Base-by-base conservation (phyloP, 257 asterid species). In the Nicotiana otophora region DNA sequence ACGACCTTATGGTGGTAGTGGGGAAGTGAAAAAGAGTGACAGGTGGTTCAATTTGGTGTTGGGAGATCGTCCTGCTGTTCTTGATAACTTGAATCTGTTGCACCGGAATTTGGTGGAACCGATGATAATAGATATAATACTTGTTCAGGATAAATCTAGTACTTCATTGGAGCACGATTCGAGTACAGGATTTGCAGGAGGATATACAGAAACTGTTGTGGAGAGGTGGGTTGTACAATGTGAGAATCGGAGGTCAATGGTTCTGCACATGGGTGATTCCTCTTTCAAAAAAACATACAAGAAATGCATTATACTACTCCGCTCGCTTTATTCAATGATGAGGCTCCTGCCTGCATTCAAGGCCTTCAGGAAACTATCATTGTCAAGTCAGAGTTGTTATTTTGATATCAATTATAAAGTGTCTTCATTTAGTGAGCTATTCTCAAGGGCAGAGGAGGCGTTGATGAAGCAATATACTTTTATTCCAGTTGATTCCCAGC, bases 151-250 rank as follows among this genome's bases (percentile, higher is more conserved):
- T 55, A 85, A 83, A 2, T 84, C 84, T 3, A 83, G 77, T 84
- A 84, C 89, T 80, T 82, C 91, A 7, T 80, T 89, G 6, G 82
- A 82, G 34, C 87, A 85, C 63, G 80, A 62, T 80, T 83, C 84
- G 14, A 84, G 80, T 26, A 36, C 81, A 62, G 7, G 86, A 82
- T 85, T 82, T 20, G 89, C 90, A 15, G 97, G 92, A 62, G 51
- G 85, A 83, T 74, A 82, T 46, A 82, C 61, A 4, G 98, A 94
- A 85, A 94, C 97, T 1, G 92, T 94, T 33, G 84, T 93, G 61
- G 99, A 96, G 91, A 93, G 99, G 83, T 96, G 99, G 99, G 84
- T 86, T 20, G 97, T 96, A 75, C 98, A 94, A 81, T 93, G 90
- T 61, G 98, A 93, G 91, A 42, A 86, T 84, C 87, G 83, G 36